These are phyloP conservation scores for Phytophthora citricola DNA, from an alignment of 352 stramenopile species.

Conservation along the genomic window DNA sequence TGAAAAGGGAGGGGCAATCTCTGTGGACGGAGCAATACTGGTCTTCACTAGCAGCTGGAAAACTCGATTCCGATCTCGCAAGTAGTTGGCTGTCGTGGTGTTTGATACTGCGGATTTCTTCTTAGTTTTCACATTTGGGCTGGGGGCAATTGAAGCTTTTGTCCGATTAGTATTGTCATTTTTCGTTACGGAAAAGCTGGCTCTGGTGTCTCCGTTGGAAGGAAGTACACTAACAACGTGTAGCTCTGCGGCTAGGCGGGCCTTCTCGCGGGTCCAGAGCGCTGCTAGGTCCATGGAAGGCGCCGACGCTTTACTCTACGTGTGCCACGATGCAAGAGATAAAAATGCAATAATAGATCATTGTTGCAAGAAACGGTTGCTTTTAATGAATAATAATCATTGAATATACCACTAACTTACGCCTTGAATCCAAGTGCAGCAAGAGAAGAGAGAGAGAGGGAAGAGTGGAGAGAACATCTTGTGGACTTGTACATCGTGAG, in stretches of 20 bases:
- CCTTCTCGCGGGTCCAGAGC: constrained; percentile 63
- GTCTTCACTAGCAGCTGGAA: constrained; percentile 51
- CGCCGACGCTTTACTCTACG: not conserved
- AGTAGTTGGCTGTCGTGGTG: constrained; percentile 1
- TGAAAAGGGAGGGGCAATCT: constrained; percentile 24
- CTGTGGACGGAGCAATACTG: constrained; percentile 27
- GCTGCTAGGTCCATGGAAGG: constrained; percentile 56
- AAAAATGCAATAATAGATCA: constrained; percentile 14
- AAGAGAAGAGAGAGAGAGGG: too few relatives aligned
- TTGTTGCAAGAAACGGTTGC: too few relatives aligned
- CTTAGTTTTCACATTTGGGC: constrained; percentile 16
- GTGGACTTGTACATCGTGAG: too few relatives aligned
- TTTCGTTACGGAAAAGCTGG: constrained; percentile 9
- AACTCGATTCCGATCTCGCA: constrained; percentile 28
- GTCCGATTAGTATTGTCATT: constrained; percentile 6
- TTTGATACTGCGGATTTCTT: constrained; percentile 11
- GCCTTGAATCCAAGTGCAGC: too few relatives aligned
- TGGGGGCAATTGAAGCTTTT: not conserved
- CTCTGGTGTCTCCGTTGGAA: constrained; percentile 5
- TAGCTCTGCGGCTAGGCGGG: constrained; percentile 37
- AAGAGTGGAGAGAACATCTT: too few relatives aligned
- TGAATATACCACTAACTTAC: too few relatives aligned
- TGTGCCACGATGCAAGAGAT: not conserved
- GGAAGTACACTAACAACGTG: not conserved
- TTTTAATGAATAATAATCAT: too few relatives aligned